These are phyloP conservation scores for Trichomonas gallinae DNA, from an alignment of 208 protist genomes.

Conservation along the genomic window DNA sequence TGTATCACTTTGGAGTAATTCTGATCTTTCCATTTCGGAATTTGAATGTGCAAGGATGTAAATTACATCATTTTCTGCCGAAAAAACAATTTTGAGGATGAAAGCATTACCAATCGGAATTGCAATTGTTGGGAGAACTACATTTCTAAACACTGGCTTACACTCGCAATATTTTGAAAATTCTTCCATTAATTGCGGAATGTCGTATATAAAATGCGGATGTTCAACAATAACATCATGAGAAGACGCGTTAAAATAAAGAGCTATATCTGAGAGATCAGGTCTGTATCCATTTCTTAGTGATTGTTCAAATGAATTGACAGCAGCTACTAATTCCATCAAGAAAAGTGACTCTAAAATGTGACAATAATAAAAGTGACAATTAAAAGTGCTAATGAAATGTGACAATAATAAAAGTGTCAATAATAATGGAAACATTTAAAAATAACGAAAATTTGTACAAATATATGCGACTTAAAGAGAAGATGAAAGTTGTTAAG, in stretches of 20 bases:
- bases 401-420: too few relatives aligned
- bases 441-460: neutral
- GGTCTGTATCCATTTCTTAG: too few relatives aligned
- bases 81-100: neutral
- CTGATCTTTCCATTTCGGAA: neutral
- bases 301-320: too few relatives aligned
- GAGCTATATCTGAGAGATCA: neutral
- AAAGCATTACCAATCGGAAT: neutral
- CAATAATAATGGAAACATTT: neutral
- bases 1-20: neutral
- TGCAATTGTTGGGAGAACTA: neutral
- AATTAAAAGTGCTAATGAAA: too few relatives aligned
- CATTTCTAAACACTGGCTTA: neutral
- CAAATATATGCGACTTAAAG: neutral
- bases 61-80: neutral
- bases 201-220: neutral
- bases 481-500: neutral
- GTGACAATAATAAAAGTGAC: too few relatives aligned
- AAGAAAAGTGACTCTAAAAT: too few relatives aligned
- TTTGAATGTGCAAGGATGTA: neutral
- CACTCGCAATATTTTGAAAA: neutral
- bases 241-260: neutral
- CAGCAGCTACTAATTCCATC: too few relatives aligned
- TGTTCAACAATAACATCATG: neutral
- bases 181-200: neutral